Evolutionary conservation across 768 basidiomycete genomes (phyloP).

Genomic region (Sarcomyxa edulis): DNA sequence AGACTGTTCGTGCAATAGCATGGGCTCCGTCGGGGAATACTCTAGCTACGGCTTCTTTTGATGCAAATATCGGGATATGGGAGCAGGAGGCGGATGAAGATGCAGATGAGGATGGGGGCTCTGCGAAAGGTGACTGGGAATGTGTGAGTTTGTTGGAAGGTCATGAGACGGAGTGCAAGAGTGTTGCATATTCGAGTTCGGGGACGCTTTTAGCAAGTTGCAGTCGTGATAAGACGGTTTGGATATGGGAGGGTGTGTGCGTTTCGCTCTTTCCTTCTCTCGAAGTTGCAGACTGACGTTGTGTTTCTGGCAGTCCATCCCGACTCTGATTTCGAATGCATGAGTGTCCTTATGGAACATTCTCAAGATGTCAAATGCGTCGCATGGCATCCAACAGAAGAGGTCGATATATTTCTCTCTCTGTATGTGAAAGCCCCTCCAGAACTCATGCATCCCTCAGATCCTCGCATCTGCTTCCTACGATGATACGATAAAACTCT

Average conservation of each 20-base stretch:
- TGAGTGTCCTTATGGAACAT: constrained; percentile 96
- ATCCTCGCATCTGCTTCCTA: constrained; percentile 96
- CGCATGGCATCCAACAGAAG: constrained; percentile 92
- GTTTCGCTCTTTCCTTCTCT: background rate
- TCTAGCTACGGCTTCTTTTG: constrained; percentile 91
- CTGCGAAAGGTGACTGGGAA: constrained; percentile 68
- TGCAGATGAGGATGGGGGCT: constrained; percentile 26
- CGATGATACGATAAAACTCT: constrained; percentile 93
- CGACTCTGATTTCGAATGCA: constrained; percentile 90
- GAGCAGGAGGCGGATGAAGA: constrained; percentile 51
- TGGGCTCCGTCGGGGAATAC: constrained; percentile 88
- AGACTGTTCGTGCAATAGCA: constrained; percentile 80
- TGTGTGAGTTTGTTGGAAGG: constrained; percentile 85
- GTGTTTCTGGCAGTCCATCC: constrained; percentile 59
- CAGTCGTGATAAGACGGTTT: constrained; percentile 94
- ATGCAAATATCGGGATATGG: constrained; percentile 90
- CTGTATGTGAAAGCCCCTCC: constrained; percentile 3
- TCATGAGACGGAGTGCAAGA: constrained; percentile 96
- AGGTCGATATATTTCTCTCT: constrained; percentile 46
- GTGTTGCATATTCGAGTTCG: constrained; percentile 76
- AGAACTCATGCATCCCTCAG: constrained; percentile 31
- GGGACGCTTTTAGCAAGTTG: constrained; percentile 88
- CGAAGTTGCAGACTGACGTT: constrained; percentile 3
- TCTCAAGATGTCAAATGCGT: constrained; percentile 94
- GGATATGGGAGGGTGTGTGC: constrained; percentile 94